These are phyloP conservation scores for Massarina eburnea DNA, from an alignment of 2,329 filamentous ascomycete genomes.

Conservation along the genomic window DNA sequence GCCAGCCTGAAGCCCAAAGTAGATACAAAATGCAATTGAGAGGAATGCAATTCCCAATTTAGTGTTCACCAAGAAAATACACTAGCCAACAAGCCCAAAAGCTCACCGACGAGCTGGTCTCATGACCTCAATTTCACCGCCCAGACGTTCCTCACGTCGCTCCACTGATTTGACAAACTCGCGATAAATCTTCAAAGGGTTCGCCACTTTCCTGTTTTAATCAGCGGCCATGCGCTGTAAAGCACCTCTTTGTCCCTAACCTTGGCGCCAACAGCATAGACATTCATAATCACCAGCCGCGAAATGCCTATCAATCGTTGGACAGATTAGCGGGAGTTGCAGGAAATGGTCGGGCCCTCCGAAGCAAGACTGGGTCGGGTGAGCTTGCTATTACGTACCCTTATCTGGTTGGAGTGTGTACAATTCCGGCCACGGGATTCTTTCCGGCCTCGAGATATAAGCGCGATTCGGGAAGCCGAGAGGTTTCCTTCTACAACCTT, in stretches of 20 bases:
- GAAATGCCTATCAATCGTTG: background rate
- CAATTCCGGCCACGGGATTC: slow-evolving; percentile 30
- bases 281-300: too few relatives aligned
- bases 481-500: background rate
- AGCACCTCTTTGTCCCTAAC: slow-evolving; percentile 1
- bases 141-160: background rate
- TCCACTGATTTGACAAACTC: too few relatives aligned
- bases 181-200: too few relatives aligned
- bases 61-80: too few relatives aligned
- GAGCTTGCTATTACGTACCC: slow-evolving; percentile 42
- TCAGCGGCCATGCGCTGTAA: background rate
- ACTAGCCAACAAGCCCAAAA: too few relatives aligned
- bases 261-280: slow-evolving; percentile 13
- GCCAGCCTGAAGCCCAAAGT: too few relatives aligned
- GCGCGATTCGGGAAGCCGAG: slow-evolving; percentile 12
- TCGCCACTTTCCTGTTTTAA: too few relatives aligned
- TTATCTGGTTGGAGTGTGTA: slow-evolving; percentile 22
- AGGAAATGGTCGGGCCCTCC: slow-evolving; percentile 2
- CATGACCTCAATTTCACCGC: background rate
- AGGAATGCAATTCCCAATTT: too few relatives aligned
- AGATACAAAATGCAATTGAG: too few relatives aligned
- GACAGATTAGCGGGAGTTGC: background rate
- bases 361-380: slow-evolving; percentile 17
- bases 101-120: background rate
- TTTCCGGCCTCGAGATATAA: slow-evolving; percentile 42